Conservation (phyloP, 2,329 filamentous ascomycete species). For the Venturia aucupariae region DNA sequence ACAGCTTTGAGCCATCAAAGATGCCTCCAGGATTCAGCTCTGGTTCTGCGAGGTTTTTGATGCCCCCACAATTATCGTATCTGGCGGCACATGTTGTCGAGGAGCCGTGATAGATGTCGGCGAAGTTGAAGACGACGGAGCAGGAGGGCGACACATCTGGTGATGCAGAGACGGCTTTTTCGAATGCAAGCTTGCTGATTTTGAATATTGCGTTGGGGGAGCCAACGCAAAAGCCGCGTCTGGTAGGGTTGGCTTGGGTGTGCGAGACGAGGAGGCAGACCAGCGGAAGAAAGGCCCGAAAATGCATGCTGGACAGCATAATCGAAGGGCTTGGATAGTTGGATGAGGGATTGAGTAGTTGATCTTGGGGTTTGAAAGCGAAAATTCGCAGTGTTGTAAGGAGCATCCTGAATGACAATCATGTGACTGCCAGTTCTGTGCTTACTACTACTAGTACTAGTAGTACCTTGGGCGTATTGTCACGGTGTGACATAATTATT, state of each 20-base stretch:
- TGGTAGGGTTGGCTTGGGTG: not conserved
- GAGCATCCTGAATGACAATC: not conserved
- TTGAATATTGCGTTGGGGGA: not conserved
- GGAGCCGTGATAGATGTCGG: slow-evolving; percentile 1
- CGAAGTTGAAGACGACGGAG: not conserved
- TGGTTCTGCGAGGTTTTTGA: not conserved
- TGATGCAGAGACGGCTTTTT: not conserved
- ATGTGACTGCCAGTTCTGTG: not conserved
- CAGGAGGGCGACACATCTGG: not conserved
- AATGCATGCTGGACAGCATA: not conserved
- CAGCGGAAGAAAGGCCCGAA: not conserved
- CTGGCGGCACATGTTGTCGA: not conserved
- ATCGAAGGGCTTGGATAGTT: not conserved
- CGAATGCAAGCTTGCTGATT: not conserved
- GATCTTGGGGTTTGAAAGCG: not conserved
- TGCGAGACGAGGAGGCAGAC: not conserved
- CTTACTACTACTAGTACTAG: not conserved
- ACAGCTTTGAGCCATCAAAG: not conserved
- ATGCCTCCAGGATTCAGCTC: not conserved
- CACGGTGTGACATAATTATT: not conserved
- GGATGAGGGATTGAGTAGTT: not conserved
- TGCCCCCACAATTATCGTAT: not conserved
- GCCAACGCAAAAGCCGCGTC: not conserved
- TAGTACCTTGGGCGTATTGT: no score
- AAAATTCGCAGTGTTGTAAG: not conserved